Evolutionary conservation across 345 rosid genomes (phyloP), one percentile per base, ranked within the genome.

Genomic region (Bretschneidera sinensis): DNA sequence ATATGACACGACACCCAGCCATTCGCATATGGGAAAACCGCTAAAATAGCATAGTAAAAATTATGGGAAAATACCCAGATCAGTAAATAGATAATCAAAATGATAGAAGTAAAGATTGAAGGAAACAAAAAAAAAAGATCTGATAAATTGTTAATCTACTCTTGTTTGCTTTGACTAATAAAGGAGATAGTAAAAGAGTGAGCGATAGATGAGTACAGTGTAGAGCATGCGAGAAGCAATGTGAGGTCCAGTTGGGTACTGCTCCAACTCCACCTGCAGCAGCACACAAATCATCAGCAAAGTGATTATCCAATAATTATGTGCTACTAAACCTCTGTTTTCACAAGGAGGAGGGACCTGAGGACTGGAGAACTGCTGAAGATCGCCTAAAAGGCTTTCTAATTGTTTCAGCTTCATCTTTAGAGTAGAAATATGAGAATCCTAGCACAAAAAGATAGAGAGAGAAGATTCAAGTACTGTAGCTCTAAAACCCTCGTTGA

Each of bases 161-260:
- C 11, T 39, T 39, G 2, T 39, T 39, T 5, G 45, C 4, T 39
- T 39, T 39, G 45, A 14, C 9, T 7, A 14, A 11, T 5, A 7
- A 39, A 39, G 16, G 45, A 39, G 15, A 2, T 5, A 39, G 28
- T 62, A 24, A 19, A 24, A 24, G 21, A 61, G 28, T 11, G 23
- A 7, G 43, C 22, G 21, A 25, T 15, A 19, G 22, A 10, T 34
- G 19, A 17, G 45, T 79, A 92, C 97, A 47, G 87, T 89, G 82
- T 71, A 89, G 23, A 94, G 87, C 85, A 94, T 80, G 65, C 97
- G 95, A 79, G 97, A 86, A 70, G 97, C 97, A 69, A 94, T 90
- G 79, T 94, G 96, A 53, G 96, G 83, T 60, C 97, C 92, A 60
- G 96, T 94, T 45, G 97, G 96, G 65, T 94, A 94, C 76, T 94